Percentiles rank a stretch among this genome's conserved stretches.
These are phyloP conservation scores for Chaetomium cochliodes DNA, from an alignment of 495 filamentous ascomycete genomes.

Conservation along the genomic window DNA sequence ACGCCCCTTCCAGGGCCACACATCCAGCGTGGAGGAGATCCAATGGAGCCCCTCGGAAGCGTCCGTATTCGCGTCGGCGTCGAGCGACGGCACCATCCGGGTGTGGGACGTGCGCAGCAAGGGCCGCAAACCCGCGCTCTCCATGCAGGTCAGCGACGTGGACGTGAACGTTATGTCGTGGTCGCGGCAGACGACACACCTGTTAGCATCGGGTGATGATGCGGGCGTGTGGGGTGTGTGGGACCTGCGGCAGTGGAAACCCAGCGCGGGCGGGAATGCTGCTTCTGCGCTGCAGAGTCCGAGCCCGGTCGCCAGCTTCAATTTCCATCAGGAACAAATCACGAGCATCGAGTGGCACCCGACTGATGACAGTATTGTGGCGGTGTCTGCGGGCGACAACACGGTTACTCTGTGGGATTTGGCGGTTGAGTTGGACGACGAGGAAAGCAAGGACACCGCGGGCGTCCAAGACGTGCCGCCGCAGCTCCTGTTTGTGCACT, in stretches of 20 bases:
- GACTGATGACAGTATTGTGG: conserved; percentile 89
- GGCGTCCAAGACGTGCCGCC: conserved; percentile 88
- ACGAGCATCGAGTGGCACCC: conserved; percentile 98
- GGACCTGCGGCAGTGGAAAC: conserved; percentile 94
- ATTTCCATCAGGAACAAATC: conserved; percentile 93
- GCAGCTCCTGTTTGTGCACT: conserved; percentile 93
- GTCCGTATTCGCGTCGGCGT: conserved; percentile 89
- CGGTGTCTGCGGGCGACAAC: conserved; percentile 88
- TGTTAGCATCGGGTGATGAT: conserved; percentile 89
- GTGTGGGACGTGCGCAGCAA: conserved; percentile 94
- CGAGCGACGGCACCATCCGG: conserved; percentile 89
- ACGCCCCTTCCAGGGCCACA: conserved; percentile 77
- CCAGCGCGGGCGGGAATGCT: conserved; percentile 39
- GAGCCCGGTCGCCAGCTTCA: conserved; percentile 80
- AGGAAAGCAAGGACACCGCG: conserved; percentile 86
- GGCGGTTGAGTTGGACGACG: conserved; percentile 92
- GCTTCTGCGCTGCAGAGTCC: conserved; percentile 46
- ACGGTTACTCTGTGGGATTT: conserved; percentile 96
- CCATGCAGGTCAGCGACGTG: conserved; percentile 74
- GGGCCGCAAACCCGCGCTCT: conserved; percentile 77
- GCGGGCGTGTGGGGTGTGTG: conserved; percentile 94
- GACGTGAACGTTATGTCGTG: conserved; percentile 97
- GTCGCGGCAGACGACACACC: conserved; percentile 79
- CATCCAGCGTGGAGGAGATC: conserved; percentile 84
- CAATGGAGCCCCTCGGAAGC: conserved; percentile 93